A percentile compares a stretch with the other conserved stretches of the same genome.
These are phyloP conservation scores for Lizanozyma gosingica DNA, from an alignment of 1,139 yeast genomes.

Conservation along the genomic window DNA sequence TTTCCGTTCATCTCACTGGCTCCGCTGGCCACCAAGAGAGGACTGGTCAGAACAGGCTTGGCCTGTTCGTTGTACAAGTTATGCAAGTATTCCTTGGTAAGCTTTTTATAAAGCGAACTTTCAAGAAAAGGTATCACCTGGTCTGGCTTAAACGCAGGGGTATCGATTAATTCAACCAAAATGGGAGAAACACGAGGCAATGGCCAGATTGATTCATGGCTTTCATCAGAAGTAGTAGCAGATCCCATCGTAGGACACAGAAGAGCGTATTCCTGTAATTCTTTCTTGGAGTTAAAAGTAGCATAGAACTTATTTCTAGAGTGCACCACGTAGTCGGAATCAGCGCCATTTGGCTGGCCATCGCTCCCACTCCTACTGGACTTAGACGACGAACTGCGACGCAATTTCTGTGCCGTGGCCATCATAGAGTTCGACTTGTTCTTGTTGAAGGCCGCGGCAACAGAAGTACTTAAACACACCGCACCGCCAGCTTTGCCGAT, in stretches of 20 bases:
- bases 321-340: constrained; percentile 1
- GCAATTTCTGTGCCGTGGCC: constrained; percentile 14
- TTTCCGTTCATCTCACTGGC: constrained; percentile 68
- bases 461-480: constrained; percentile 19
- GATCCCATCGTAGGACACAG: constrained; percentile 5
- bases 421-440: constrained; percentile 12
- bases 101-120: constrained; percentile 52
- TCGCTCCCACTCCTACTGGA: constrained; percentile 10
- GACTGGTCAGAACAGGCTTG: constrained; percentile 53
- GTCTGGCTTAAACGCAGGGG: constrained; percentile 59
- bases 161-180: constrained; percentile 58
- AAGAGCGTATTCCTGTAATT: constrained; percentile 18
- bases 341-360: constrained; percentile 2
- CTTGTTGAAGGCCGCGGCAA: constrained; percentile 16
- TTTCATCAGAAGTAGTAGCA: constrained; percentile 12
- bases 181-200: constrained; percentile 49
- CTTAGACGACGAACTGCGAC: constrained; percentile 16
- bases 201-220: constrained; percentile 13
- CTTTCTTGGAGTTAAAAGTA: constrained; percentile 11
- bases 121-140: constrained; percentile 68
- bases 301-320: constrained; percentile 3
- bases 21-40: constrained; percentile 66
- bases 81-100: constrained; percentile 49
- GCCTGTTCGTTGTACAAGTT: constrained; percentile 63
- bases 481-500: constrained; percentile 10